phyloP scores from a whole-genome alignment of 1,284 basidiomycete species.

The Schizopora paradoxa region DNA sequence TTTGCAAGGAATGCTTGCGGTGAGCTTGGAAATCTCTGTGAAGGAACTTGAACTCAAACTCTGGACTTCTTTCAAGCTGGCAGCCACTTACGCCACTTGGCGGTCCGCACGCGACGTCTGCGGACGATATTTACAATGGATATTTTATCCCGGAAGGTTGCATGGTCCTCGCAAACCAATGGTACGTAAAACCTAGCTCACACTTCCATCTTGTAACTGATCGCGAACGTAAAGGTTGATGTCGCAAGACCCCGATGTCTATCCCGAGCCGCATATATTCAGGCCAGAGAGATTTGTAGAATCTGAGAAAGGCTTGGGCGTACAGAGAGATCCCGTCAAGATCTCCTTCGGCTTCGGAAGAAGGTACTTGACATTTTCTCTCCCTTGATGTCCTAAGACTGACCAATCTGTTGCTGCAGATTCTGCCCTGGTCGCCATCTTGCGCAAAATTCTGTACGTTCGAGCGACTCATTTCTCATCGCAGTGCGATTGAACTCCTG shows the following conservation, averaged over 20 bases:
- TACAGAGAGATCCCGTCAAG: background rate
- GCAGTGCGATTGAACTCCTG: conserved; percentile 3
- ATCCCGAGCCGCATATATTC: conserved; percentile 12
- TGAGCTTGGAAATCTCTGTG: conserved; percentile 15
- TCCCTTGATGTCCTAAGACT: no score
- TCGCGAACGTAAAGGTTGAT: conserved; percentile 10
- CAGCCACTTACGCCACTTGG: no score
- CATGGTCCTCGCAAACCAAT: conserved; percentile 11
- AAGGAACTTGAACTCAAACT: no score
- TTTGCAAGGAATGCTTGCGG: conserved; percentile 20
- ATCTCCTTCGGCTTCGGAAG: conserved; percentile 12
- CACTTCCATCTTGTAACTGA: background rate
- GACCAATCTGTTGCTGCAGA: background rate
- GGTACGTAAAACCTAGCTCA: conserved; percentile 4
- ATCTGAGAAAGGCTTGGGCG: conserved; percentile 1
- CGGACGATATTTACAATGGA: conserved; percentile 12
- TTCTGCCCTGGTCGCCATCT: conserved; percentile 20
- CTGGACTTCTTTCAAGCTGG: no score
- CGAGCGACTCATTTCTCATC: background rate
- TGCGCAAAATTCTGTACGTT: background rate
- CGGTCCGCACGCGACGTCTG: conserved; percentile 3
- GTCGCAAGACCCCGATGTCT: conserved; percentile 12
- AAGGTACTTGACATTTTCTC: conserved; percentile 3
- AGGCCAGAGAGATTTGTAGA: conserved; percentile 12
- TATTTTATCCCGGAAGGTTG: conserved; percentile 13